Evolutionary conservation across 176 grass and related monocot species (phyloP), one percentile per base, ranked within the genome.

Genomic region (Juncus inflexus): DNA sequence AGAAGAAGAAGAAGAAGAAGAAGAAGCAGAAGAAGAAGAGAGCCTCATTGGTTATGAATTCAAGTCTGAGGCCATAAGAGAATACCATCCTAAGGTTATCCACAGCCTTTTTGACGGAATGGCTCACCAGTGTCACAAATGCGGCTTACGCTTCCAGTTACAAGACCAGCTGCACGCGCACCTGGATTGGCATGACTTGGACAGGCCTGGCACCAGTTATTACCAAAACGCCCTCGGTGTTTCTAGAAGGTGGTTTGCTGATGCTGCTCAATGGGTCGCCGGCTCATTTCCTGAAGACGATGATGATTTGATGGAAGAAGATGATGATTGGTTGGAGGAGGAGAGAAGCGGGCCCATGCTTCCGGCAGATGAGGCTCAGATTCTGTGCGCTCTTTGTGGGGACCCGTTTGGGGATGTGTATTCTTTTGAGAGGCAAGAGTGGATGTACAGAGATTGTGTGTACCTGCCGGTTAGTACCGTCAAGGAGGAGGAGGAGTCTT

Each of bases 351-450:
- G 78, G 58, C 75, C 67, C 35, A 84, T 92, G 83, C 88, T 92
- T 61, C 85, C 88, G 61, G 85, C 94, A 76, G 94, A 99, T 52
- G 89, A 99, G 65, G 92, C 64, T 3, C 94, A 99, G 79, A 76
- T 80, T 61, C 70, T 99, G 47, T 99, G 94, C 86, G 80, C 58
- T 15, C 67, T 99, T 12, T 99, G 94, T 63, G 94, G 94, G 40
- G 83, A 90, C 64, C 64, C 78, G 69, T 99, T 99, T 82, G 85
- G 79, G 61, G 94, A 99, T 75, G 40, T 86, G n/a, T 99, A 84
- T 72, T 92, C 84, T 61, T 38, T 79, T 4, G 74, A 84, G 55
- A 82, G 63, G 12, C 78, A 78, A 35, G 64, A 86, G 67, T 99
- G 94, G 94, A 90, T 99, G 94, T 99, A 86, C 67, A 92, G 77